These are phyloP conservation scores for Skeletonema tropicum DNA, from an alignment of 108 stramenopile species.

Conservation along the genomic window DNA sequence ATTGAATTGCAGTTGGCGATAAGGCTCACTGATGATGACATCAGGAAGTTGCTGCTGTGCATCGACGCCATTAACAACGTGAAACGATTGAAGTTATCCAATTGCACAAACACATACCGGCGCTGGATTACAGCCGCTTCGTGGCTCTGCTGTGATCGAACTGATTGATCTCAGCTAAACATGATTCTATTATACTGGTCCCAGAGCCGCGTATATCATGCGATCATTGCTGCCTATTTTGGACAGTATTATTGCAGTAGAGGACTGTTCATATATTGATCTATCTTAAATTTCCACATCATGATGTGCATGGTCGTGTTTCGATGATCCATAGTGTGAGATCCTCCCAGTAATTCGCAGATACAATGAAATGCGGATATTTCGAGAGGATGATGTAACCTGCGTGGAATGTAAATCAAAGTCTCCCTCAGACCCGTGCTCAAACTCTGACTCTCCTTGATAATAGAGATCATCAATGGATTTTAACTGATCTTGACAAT, in stretches of 20 bases:
- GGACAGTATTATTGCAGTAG: not conserved
- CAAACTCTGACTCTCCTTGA: no score
- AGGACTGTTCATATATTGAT: conserved; percentile 2
- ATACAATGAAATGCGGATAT: not conserved
- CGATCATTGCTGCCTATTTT: conserved; percentile 8
- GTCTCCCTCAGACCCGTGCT: no score
- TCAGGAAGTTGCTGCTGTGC: not conserved
- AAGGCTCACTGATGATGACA: conserved; percentile 4
- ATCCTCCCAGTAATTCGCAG: not conserved
- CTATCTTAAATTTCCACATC: not conserved
- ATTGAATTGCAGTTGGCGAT: conserved; percentile 5
- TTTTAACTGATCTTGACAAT: no score
- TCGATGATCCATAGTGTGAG: no score
- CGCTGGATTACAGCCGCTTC: conserved; percentile 11
- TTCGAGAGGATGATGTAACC: not conserved
- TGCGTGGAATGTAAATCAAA: no score
- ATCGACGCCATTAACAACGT: conserved; percentile 16
- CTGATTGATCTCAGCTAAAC: conserved; percentile 11
- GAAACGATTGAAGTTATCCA: conserved; percentile 13
- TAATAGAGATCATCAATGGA: not conserved
- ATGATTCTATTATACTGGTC: not conserved
- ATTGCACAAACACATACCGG: conserved; percentile 29
- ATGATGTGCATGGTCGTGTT: no score
- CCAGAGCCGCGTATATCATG: not conserved
- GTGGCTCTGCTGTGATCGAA: not conserved